Evolutionary conservation across 2,329 filamentous ascomycete species (phyloP), one percentile per base, ranked within the genome.

Genomic region (Polychaeton citri): DNA sequence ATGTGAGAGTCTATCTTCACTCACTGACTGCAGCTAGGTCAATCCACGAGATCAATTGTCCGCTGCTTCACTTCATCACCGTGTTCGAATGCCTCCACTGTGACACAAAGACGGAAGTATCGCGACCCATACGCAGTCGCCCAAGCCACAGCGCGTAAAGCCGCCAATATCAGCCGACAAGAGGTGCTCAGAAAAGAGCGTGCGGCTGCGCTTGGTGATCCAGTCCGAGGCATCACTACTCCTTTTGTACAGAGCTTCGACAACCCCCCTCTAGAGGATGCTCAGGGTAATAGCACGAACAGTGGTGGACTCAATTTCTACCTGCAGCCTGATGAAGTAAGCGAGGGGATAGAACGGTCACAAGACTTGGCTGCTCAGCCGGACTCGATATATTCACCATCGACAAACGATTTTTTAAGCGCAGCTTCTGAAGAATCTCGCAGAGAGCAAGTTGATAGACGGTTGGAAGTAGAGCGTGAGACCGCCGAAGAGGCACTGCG

Each of bases 231-330:
- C 53, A 69, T 78, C 40, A 61, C 71, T 24, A 95, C 90, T 12
- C 74, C 86, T 19, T 95, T 94, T 54, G 64, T 94, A 50, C 72
- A 84, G 61, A 87, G 84, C 3, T 77, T 94, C 49, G 79, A 84
- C 53, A 73, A 71, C 7, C 59, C 64, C 1, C 47, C 54, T 2
- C 34, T 38, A 18, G 26, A 36, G 17, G 41, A 35, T 21, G 17
- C 38, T 21, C 13, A 35, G 12, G 44, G 38, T 7, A 40, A 42
- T 3, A 35, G 30, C 21, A 19, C 19, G 26, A 37, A 44, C 20
- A 43, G 41, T 5, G 10, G 43, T 8, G 44, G 41, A 12, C 70
- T 88, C 45, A 94, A 94, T 60, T 76, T 88, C 59, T 82, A 79
- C 49, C 63, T 96, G 38, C 74, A 68, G 34, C 69, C 75, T 28